Base-by-base conservation (phyloP, 805 yeast species). In the Suhomyces pyralidae region DNA sequence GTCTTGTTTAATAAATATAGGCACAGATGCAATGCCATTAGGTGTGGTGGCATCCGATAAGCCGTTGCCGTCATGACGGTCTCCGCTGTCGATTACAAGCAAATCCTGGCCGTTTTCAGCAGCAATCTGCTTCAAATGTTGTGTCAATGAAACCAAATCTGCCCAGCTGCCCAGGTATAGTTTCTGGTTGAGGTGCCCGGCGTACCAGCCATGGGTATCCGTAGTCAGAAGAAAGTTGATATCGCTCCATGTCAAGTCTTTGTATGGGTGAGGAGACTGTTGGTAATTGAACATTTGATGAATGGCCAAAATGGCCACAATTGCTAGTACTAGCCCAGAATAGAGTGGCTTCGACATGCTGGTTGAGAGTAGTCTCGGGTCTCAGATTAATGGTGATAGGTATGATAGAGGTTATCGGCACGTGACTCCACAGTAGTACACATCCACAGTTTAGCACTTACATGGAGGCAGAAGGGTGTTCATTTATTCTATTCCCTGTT, bases 141-240 rank as follows among this genome's bases (percentile, higher is more conserved):
- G 57, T 0, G 82, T 72, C 64, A 93, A 92, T 0, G 92, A 83
- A 3, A 88, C 64, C 54, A 87, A 89, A 62, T 93, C 96, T 8
- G 97, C 97, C 97, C 97, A 93, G 65, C 92, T 89, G 4, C 89
- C 94, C 38, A 85, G 80, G 66, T 85, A 93, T 53, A 81, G 83
- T 26, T 80, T 76, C 66, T 92, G 97, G 58, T 85, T 84, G 40
- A 82, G 61, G 71, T 93, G 99, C 0, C 97, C 97, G 5, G 93
- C 84, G 57, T 87, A 82, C 99, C 99, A 94, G 0, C 94, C 97
- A 67, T 94, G 99, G 2, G 97, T 93, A 62, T 94, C 99, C 0
- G 99, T 94, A 1, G 98, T 92, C 63, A 93, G 98, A 24, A 93
- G 62, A 60, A 94, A 89, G 70, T 94, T 93, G 46, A 94, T 52